Conservation (phyloP, 805 yeast species). For the Hanseniaspora lindneri region DNA sequence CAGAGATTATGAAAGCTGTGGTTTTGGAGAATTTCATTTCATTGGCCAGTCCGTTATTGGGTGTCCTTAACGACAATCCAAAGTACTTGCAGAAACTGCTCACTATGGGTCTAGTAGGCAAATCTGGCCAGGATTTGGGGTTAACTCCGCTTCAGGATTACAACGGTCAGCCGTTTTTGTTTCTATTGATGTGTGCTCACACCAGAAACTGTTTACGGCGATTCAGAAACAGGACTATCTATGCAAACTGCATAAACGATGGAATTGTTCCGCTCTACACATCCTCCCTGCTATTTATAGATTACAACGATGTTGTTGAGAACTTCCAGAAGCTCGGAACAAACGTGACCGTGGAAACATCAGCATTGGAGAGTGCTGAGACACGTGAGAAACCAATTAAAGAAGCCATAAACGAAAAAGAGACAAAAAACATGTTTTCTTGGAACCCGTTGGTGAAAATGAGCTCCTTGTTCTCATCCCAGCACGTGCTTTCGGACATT, state of each 20-base stretch:
- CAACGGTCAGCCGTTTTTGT: constrained; percentile 25
- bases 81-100: constrained; percentile 57
- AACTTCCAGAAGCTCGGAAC: constrained; percentile 22
- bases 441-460: constrained; percentile 37
- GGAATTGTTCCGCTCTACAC: constrained; percentile 75
- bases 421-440: constrained; percentile 19
- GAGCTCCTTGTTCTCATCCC: constrained; percentile 35
- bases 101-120: constrained; percentile 65
- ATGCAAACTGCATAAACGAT: constrained; percentile 67
- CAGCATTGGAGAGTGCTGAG: constrained; percentile 14
- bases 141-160: constrained; percentile 38
- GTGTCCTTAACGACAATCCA: constrained; percentile 69
- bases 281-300: constrained; percentile 54
- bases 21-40: constrained; percentile 59
- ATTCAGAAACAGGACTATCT: constrained; percentile 55
- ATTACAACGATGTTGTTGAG: constrained; percentile 41
- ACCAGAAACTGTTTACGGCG: constrained; percentile 45
- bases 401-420: background rate
- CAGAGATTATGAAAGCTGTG: constrained; percentile 51
- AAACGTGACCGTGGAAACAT: constrained; percentile 7
- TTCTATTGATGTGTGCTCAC: constrained; percentile 55
- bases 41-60: constrained; percentile 63
- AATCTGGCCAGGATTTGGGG: constrained; percentile 69
- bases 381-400: constrained; percentile 8
- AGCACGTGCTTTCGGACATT: constrained; percentile 19